phyloP scores from a whole-genome alignment of 306 rosid species.

The Pterocarpus macrocarpus region DNA sequence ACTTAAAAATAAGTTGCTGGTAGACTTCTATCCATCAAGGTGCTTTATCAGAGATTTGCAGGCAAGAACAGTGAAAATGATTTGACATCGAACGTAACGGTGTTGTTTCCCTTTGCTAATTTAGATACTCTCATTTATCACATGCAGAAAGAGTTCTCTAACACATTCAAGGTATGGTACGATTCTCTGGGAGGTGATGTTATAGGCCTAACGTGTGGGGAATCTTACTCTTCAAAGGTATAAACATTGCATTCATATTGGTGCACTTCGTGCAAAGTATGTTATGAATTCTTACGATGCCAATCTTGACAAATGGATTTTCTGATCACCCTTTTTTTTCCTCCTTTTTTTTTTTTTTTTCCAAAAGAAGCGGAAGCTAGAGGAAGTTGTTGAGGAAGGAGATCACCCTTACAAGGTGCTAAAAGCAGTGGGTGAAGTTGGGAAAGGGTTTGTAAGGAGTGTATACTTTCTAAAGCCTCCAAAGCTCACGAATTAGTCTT shows the following conservation, averaged over 20 bases:
- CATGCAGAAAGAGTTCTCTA: constrained; percentile 70
- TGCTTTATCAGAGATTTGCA: constrained; percentile 76
- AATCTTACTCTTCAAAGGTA: constrained; percentile 73
- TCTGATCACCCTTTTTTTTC: constrained; percentile 17
- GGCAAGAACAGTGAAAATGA: constrained; percentile 60
- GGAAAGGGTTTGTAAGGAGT: constrained; percentile 84
- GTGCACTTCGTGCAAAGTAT: not conserved
- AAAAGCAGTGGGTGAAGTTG: constrained; percentile 73
- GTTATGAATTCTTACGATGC: constrained; percentile 7
- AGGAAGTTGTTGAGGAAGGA: constrained; percentile 57
- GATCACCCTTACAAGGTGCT: constrained; percentile 64
- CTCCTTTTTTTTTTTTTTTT: not conserved
- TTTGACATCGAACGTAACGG: constrained; percentile 15
- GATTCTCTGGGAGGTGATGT: constrained; percentile 97
- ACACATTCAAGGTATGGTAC: constrained; percentile 80
- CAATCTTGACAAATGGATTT: constrained; percentile 17
- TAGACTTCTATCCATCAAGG: constrained; percentile 84
- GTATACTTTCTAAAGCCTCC: constrained; percentile 77
- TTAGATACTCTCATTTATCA: constrained; percentile 31
- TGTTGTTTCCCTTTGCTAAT: constrained; percentile 35
- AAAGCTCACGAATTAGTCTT: constrained; percentile 36
- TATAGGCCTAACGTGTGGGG: constrained; percentile 89
- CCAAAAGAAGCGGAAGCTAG: constrained; percentile 78
- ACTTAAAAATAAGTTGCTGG: constrained; percentile 71
- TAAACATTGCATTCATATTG: not conserved